Percentiles rank a stretch among this genome's conserved stretches.
Evolutionary conservation across 192 early-diverging fungal species (phyloP).

Genomic region (Coemansia sp.): DNA sequence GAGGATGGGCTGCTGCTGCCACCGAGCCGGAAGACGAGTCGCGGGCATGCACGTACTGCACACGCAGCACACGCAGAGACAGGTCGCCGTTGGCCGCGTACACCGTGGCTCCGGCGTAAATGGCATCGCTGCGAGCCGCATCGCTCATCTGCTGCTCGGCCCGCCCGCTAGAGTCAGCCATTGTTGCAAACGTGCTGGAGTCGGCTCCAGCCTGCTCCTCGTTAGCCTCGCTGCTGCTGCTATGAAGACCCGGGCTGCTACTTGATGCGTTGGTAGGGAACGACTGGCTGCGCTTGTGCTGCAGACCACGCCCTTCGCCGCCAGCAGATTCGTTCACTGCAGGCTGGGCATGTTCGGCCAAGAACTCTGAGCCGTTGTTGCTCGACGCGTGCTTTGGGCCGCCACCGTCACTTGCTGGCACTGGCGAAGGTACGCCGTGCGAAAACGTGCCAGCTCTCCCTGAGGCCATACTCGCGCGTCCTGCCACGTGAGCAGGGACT

Average conservation of each 20-base stretch:
- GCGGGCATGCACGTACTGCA: slow-evolving; percentile 33
- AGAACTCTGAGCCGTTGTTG: background rate
- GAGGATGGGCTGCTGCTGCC: background rate
- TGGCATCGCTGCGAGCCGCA: slow-evolving; percentile 34
- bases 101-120: slow-evolving; percentile 39
- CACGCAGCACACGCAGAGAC: slow-evolving; percentile 45
- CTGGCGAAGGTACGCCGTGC: slow-evolving; percentile 17
- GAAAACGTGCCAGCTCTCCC: slow-evolving; percentile 52
- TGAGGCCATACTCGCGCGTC: slow-evolving; percentile 18
- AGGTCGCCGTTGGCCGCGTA: slow-evolving; percentile 54
- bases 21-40: slow-evolving; percentile 3
- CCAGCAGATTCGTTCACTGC: background rate
- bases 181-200: background rate
- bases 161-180: background rate
- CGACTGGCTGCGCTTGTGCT: slow-evolving; percentile 55
- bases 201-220: background rate
- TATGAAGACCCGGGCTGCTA: slow-evolving; percentile 9
- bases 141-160: slow-evolving; percentile 42
- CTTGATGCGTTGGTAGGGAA: slow-evolving; percentile 31
- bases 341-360: background rate
- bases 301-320: slow-evolving; percentile 19
- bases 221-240: slow-evolving; percentile 9
- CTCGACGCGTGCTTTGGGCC: background rate
- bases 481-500: slow-evolving; percentile 15
- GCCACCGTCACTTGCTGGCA: background rate